Evolutionary conservation across 768 basidiomycete species (phyloP).

Genomic region (Suillus bovinus): DNA sequence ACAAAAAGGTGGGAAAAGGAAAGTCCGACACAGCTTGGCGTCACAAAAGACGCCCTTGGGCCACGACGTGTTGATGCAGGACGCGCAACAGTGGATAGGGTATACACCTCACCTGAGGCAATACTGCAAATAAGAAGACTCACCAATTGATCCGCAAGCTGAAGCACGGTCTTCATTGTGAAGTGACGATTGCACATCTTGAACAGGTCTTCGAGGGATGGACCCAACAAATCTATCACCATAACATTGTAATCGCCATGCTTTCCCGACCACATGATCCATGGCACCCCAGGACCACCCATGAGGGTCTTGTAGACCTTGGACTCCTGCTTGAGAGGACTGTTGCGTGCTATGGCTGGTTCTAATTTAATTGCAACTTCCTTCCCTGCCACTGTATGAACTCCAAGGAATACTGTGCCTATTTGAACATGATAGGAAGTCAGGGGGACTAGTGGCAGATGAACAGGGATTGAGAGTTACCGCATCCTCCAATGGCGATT

Average conservation of each 20-base stretch:
- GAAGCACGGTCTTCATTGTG: conserved; percentile 89
- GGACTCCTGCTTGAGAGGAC: conserved; percentile 83
- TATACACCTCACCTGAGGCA: neutral
- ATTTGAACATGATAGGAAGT: conserved; percentile 15
- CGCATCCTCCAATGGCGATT: conserved; percentile 80
- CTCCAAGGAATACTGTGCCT: conserved; percentile 79
- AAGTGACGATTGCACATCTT: conserved; percentile 91
- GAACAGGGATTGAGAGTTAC: conserved; percentile 33
- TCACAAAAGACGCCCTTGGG: neutral
- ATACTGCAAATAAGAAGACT: conserved; percentile 30
- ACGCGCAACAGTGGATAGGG: neutral
- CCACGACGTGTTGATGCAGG: neutral
- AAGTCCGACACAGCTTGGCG: conserved; percentile 2
- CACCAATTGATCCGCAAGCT: conserved; percentile 94
- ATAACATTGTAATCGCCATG: conserved; percentile 97
- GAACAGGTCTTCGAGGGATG: conserved; percentile 84
- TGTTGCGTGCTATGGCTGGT: conserved; percentile 54
- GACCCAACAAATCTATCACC: conserved; percentile 95
- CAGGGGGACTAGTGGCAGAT: conserved; percentile 3
- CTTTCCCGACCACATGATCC: conserved; percentile 89
- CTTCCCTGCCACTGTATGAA: conserved; percentile 79
- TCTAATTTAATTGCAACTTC: conserved; percentile 85
- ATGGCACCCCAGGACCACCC: conserved; percentile 87
- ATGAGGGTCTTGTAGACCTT: conserved; percentile 91
- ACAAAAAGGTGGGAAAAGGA: conserved; percentile 4